Base-by-base conservation (phyloP, 2,329 filamentous ascomycete genomes). In the Pseudogymnoascus destructans region DNA sequence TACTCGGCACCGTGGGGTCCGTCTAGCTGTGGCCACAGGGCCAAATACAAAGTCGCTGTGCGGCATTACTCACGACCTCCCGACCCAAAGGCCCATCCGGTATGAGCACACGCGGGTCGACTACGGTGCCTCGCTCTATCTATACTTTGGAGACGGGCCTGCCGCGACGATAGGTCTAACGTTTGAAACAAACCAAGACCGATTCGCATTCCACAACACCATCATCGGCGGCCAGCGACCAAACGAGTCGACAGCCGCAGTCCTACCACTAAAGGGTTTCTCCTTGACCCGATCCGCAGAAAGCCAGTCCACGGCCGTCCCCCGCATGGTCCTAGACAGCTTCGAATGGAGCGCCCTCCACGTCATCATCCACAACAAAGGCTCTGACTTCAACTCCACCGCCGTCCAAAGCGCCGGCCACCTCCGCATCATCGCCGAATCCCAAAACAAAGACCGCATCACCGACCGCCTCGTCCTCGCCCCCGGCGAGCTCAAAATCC, bases 391-490 rank as follows among this genome's bases (percentile, higher is more conserved):
- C 36, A 81, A 82, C 30, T 25, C 54, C 17, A 56, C 19, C 32
- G 74, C 77, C 32, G 75, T 82, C 1, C 79, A 80, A 2, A 89
- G 86, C 0, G 83, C 89, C 0, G 86, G 93, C 66, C 80, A 80
- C 64, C 73, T 95, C 61, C 81, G 89, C 25, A 77, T 95, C 15
- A 79, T 95, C 57, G 77, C 88, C 30, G 84, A 89, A 59, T 88
- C 86, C 63, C 81, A 86, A 61, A 82, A 85, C 63, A 42, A 58
- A 33, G 88, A 89, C 55, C 88, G 84, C 40, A 75, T 95, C 13
- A 89, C 87, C 1, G 91, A 96, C 71, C 81, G 90, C 35, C 77
- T 95, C 67, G 95, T 95, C 64, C 77, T 95, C 65, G 84, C 78
- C 1, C 84, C 85, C 9, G 86, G 86, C n/a, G 86, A 89, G 70